Evolutionary conservation across 805 yeast genomes (phyloP), one percentile per base, ranked within the genome.

Genomic region (Pichia scutulata): DNA sequence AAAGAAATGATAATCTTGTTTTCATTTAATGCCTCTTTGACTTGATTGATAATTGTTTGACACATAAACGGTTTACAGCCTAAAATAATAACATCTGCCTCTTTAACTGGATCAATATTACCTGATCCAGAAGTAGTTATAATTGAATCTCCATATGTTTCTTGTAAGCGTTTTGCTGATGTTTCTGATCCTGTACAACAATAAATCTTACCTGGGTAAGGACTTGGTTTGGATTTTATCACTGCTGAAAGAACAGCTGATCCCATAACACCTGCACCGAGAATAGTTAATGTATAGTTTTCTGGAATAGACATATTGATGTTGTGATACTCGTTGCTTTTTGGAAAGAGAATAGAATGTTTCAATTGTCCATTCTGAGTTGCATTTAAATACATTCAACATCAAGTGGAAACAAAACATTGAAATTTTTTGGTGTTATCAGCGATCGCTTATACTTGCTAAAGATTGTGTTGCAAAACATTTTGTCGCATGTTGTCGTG

Each of bases 181-280:
- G 65, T 66, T 52, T 74, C 73, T 43, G 81, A 73, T 51, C 77
- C 75, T 50, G 86, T 90, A 64, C 95, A 82, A n/a, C 93, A 88
- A 57, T 85, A 76, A 65, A 90, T 84, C 61, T 74, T 78, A 25
- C 75, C 63, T 26, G 98, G 97, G 51, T 76, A 77, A 6, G 83
- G 78, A 19, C 65, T 64, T 54, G 76, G 73, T 24, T 68, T 54
- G 3, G 75, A 65, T 47, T 77, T 76, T 48, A 87, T 70, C 43
- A 86, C 80, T 12, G 98, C 96, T 13, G 87, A 75, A 30, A 88
- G 76, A 44, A 93, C 87, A 12, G 98, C 97, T 18, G 92, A 84
- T 52, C 98, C 98, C 89, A 93, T 87, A 49, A 86, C 89, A 53
- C 99, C 99, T 60, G 96, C 81, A 36, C 97, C 99, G 49, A 93